Percentiles rank a stretch among this genome's conserved stretches.
Conservation (phyloP, 2,329 filamentous ascomycete genomes). For the Penicillium italicum region DNA sequence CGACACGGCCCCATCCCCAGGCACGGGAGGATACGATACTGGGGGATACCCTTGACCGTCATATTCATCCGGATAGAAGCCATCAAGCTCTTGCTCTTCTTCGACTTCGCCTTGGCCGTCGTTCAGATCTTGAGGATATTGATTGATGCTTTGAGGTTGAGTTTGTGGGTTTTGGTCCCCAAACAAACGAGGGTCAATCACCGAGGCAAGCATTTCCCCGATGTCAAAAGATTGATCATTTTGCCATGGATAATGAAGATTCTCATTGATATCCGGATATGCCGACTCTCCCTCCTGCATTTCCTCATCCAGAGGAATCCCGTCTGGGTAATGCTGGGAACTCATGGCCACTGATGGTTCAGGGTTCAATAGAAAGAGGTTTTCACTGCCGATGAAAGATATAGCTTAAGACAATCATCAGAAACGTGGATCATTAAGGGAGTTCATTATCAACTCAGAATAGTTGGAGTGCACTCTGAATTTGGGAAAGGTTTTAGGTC, state of each 20-base stretch:
- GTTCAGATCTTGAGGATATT: neutral
- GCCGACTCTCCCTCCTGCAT: conserved; percentile 18
- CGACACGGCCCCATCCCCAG: conserved; percentile 17
- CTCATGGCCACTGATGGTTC: conserved; percentile 10
- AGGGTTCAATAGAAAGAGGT: neutral
- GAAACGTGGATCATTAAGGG: conserved; percentile 7
- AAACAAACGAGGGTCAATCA: conserved; percentile 36
- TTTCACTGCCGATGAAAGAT: neutral
- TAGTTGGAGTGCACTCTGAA: conserved; percentile 14
- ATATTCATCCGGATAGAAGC: conserved; percentile 18
- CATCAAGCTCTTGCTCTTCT: conserved; percentile 11
- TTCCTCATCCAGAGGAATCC: conserved; percentile 18
- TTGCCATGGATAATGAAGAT: conserved; percentile 34
- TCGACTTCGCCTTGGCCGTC: conserved; percentile 8
- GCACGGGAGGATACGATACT: conserved; percentile 4
- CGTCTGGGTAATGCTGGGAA: conserved; percentile 14
- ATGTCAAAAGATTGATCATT: conserved; percentile 14
- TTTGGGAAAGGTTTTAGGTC: conserved; percentile 17
- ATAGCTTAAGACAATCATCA: neutral
- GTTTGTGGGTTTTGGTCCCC: conserved; percentile 20
- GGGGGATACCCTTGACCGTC: conserved; percentile 1
- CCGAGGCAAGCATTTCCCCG: conserved; percentile 20
- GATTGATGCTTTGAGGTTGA: conserved; percentile 1
- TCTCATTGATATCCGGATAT: conserved; percentile 36
- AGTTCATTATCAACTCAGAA: conserved; percentile 20